These are phyloP conservation scores for Huntiella abstrusa DNA, from an alignment of 2,329 filamentous ascomycete species.

Conservation along the genomic window DNA sequence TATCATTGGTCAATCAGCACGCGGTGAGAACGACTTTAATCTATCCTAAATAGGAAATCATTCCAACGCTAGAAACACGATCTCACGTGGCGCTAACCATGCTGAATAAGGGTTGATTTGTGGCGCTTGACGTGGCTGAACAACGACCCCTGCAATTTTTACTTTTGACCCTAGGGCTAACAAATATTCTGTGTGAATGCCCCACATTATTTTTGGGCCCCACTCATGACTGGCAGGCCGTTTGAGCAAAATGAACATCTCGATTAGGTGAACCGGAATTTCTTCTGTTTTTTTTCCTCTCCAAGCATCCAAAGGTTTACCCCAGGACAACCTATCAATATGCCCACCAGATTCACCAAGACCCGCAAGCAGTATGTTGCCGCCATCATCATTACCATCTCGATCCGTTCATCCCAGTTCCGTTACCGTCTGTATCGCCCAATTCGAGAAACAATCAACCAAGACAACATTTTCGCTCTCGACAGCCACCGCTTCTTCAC, in stretches of 20 bases:
- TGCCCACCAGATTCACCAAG: conserved; percentile 59
- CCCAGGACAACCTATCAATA: conserved; percentile 26
- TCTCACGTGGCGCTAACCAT: background rate
- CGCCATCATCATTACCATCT: background rate
- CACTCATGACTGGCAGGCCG: conserved; percentile 7
- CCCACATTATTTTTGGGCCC: conserved; percentile 8
- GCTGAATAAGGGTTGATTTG: background rate
- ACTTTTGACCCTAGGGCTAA: conserved; percentile 9
- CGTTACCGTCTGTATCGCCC: too few relatives aligned
- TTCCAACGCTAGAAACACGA: conserved; percentile 1
- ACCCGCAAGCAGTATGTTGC: conserved; percentile 58
- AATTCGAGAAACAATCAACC: background rate
- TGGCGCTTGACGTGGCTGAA: background rate
- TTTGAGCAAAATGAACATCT: conserved; percentile 11
- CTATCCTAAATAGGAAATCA: background rate
- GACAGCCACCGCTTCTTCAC: conserved; percentile 4
- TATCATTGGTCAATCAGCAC: background rate
- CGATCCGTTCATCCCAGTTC: too few relatives aligned
- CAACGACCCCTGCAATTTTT: background rate
- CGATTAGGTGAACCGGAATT: conserved; percentile 9
- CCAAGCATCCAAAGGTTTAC: conserved; percentile 13
- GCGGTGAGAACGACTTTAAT: background rate
- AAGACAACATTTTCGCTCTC: conserved; percentile 9
- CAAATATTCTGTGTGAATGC: conserved; percentile 8
- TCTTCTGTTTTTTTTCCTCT: conserved; percentile 10